Evolutionary conservation across 169 alveolate species (phyloP).

Genomic region (Neospora caninum): DNA sequence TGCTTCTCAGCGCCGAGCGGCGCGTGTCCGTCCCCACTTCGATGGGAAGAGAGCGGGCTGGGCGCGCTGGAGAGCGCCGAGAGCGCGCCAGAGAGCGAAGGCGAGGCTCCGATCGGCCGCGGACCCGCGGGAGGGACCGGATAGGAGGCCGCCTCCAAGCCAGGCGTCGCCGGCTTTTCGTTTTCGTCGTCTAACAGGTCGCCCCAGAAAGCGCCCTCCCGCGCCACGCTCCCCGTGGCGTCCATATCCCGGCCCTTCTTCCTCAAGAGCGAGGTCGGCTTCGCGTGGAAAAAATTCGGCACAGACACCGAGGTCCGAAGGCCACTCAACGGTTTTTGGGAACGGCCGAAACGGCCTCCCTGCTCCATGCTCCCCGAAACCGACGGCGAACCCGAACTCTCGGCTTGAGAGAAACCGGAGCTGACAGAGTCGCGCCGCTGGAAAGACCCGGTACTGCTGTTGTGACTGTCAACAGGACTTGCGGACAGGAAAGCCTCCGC

Average conservation of each 20-base stretch:
- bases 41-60: not conserved
- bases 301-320: not conserved
- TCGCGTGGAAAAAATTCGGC: constrained; percentile 14
- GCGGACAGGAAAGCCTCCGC: not conserved
- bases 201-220: constrained; percentile 34
- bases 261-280: not conserved
- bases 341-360: not conserved
- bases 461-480: not conserved
- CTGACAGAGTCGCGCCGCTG: not conserved
- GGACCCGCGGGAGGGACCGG: not conserved
- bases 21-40: not conserved
- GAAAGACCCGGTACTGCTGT: not conserved
- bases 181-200: not conserved
- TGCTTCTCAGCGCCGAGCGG: not conserved
- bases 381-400: not conserved
- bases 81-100: not conserved
- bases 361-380: not conserved
- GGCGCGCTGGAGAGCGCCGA: not conserved
- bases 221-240: not conserved
- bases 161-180: too few species aligned
- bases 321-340: not conserved
- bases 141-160: not conserved
- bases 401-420: constrained; percentile 10
- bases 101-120: not conserved
- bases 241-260: not conserved